Percentiles rank a stretch among this genome's conserved stretches.
These are phyloP conservation scores for Punica granatum DNA, from an alignment of 345 rosid species.

Conservation along the genomic window DNA sequence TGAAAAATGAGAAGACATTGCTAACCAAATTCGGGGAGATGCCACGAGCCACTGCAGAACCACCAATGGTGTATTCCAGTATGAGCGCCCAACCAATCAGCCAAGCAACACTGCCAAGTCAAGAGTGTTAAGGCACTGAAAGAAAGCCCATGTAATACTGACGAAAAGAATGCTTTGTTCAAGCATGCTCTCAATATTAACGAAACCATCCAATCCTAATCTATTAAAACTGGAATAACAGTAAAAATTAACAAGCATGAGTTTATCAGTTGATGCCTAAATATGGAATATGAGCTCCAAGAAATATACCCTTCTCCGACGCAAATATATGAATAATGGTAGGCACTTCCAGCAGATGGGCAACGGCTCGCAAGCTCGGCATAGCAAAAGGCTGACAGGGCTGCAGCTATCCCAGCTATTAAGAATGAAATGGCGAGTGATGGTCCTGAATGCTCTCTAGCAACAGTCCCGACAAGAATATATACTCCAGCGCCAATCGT, in stretches of 20 bases:
- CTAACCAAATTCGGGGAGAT: constrained; percentile 24
- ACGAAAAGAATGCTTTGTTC: too few relatives aligned
- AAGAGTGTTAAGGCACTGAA: not conserved
- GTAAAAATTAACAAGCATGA: too few relatives aligned
- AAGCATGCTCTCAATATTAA: too few relatives aligned
- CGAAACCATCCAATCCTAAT: too few relatives aligned
- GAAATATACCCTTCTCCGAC: constrained; percentile 76
- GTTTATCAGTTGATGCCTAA: too few relatives aligned
- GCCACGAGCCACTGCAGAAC: constrained; percentile 75
- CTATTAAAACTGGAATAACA: too few relatives aligned
- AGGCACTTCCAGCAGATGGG: constrained; percentile 99
- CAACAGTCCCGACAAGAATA: constrained; percentile 93
- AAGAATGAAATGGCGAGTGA: constrained; percentile 85
- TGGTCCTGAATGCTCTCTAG: constrained; percentile 97
- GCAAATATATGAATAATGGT: constrained; percentile 91
- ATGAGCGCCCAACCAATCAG: constrained; percentile 91
- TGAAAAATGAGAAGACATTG: not conserved
- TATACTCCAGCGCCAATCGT: constrained; percentile 99
- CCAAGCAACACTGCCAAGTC: constrained; percentile 70
- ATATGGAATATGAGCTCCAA: not conserved
- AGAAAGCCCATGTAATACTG: not conserved
- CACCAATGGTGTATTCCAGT: constrained; percentile 92
- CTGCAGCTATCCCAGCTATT: constrained; percentile 90
- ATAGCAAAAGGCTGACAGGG: constrained; percentile 92
- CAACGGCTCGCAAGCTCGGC: constrained; percentile 94